Base-by-base conservation (phyloP, 2,329 filamentous ascomycete species). In the Fusarium coicis region DNA sequence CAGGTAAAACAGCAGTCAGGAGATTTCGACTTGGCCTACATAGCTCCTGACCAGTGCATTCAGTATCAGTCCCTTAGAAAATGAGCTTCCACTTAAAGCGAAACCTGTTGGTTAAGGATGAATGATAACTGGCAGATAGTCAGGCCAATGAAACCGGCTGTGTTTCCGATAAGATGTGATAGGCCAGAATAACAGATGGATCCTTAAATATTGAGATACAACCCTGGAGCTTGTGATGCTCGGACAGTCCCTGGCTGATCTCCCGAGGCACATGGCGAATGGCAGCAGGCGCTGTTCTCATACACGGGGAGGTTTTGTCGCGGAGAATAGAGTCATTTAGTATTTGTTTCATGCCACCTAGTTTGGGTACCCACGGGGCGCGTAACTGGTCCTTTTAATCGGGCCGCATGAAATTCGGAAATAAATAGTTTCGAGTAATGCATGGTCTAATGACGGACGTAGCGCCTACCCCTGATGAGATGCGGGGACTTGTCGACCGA, bases 401-500 rank as follows among this genome's bases (percentile, higher is more conserved):
- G 5, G 4, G 10, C 37, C 23, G 54, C 61, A 64, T 64, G 10
- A 64, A 42, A 40, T n/a, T 60, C 34, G 37, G 55, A 44, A 44
- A 60, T 37, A 30, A 52, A 12, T 14, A 7, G 28, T n/a, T 39
- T 23, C 12, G 55, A 52, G 1, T 8, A n/a, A 37, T 21, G 44
- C 23, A 52, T 34, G 36, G n/a, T 32, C 21, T 4, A 18, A 59
- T 59, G 2, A 59, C 10, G 28, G 2, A 59, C 10, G 28, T 1
- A 58, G 12, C 10, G 16, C 36, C 34, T 63, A n/a, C 37, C 47
- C 42, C 53, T 63, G 34, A 30, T 5, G 10, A 34, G 28, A 59
- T 59, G 42, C 18, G 36, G 53, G 53, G 30, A 61, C 49, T 61
- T 55, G 49, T 61, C 49, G 49, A 61, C 37, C 19, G 49, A 61